Conservation (phyloP, 768 basidiomycete genomes). For the Phanerochaete sordida region DNA sequence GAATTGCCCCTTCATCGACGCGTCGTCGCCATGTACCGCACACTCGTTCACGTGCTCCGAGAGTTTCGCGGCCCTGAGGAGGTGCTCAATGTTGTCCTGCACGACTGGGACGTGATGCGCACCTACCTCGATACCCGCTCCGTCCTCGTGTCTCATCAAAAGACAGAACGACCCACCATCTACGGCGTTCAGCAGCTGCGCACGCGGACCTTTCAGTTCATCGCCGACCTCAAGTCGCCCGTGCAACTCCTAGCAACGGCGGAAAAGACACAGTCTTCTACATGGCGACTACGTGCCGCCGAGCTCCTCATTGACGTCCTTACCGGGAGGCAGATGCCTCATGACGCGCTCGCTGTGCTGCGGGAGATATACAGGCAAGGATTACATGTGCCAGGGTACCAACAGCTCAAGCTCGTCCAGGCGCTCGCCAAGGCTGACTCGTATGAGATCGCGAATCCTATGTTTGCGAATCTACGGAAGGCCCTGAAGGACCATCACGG, state of each 20-base stretch:
- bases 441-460: slow-evolving; percentile 40
- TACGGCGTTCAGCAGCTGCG: slow-evolving; percentile 25
- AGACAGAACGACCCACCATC: slow-evolving; percentile 9
- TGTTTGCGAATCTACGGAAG: slow-evolving; percentile 34
- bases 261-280: slow-evolving; percentile 21
- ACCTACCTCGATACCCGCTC: slow-evolving; percentile 20
- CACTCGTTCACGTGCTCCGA: slow-evolving; percentile 34
- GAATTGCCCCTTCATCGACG: slow-evolving; percentile 19
- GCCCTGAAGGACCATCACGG: slow-evolving; percentile 11
- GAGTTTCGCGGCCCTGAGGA: slow-evolving; percentile 28
- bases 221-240: slow-evolving; percentile 32
- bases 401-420: slow-evolving; percentile 37
- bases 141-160: slow-evolving; percentile 13
- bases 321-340: slow-evolving; percentile 27
- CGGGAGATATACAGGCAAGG: slow-evolving; percentile 36
- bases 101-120: slow-evolving; percentile 34
- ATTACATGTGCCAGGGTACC: slow-evolving; percentile 25
- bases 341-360: slow-evolving; percentile 38
- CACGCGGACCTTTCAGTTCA: slow-evolving; percentile 21
- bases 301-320: slow-evolving; percentile 41
- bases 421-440: slow-evolving; percentile 37
- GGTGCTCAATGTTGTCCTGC: slow-evolving; percentile 37
- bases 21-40: slow-evolving; percentile 32
- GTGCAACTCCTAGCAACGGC: slow-evolving; percentile 19
- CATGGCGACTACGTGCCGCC: slow-evolving; percentile 30